Percentiles rank a stretch among this genome's conserved stretches.
Conservation (phyloP, 306 rosid species). For the Castanea sativa region DNA sequence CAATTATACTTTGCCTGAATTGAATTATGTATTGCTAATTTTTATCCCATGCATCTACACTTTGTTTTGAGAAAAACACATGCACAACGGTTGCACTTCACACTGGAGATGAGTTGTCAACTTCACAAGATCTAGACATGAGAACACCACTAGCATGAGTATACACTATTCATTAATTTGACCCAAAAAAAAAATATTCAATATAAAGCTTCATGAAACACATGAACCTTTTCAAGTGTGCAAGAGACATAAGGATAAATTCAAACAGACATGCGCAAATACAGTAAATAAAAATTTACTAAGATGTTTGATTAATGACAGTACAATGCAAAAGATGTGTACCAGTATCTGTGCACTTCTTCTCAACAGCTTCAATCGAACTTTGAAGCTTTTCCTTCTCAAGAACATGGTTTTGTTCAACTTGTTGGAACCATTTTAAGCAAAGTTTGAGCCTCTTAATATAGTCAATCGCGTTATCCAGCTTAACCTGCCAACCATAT, state of each 20-base stretch:
- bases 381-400: conserved; percentile 66
- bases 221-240: neutral
- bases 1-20: too few species aligned
- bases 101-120: neutral
- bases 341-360: conserved; percentile 74
- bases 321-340: neutral
- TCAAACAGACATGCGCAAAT: neutral
- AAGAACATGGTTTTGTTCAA: conserved; percentile 48
- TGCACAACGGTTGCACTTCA: neutral
- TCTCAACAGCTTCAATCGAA: conserved; percentile 57
- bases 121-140: neutral
- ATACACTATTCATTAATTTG: too few species aligned
- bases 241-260: neutral
- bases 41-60: neutral
- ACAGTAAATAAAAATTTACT: neutral
- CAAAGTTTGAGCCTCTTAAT: conserved; percentile 72
- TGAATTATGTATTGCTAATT: too few species aligned
- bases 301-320: neutral
- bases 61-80: neutral
- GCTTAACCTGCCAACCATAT: conserved; percentile 48
- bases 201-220: neutral
- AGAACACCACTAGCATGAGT: too few species aligned
- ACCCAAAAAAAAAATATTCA: neutral
- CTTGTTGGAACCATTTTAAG: conserved; percentile 58
- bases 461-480: conserved; percentile 52